Conservation (phyloP, 139 green algal species). For the Coccomyxa sp. region DNA sequence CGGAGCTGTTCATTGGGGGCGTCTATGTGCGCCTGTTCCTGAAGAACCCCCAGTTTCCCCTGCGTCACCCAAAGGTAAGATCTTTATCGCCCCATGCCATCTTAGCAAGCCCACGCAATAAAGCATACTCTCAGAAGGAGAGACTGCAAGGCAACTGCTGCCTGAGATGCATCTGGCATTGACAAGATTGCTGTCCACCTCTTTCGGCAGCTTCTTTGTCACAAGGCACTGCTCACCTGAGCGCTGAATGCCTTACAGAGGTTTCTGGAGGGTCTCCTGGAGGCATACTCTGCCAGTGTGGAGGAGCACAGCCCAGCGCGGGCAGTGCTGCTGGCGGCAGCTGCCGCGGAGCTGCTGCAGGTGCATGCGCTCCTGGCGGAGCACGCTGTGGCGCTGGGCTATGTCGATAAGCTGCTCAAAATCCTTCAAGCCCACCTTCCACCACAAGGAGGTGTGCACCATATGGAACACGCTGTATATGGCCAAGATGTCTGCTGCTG, state of each 20-base stretch:
- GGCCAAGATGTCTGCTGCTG: no score
- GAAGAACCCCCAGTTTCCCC: constrained; percentile 70
- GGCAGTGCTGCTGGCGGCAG: constrained; percentile 60
- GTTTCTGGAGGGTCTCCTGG: constrained; percentile 63
- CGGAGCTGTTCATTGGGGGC: constrained; percentile 75
- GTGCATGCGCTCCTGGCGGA: constrained; percentile 59
- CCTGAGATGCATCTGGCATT: no score
- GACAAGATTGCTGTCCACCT: no score
- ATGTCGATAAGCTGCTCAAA: constrained; percentile 50
- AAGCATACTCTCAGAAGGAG: no score
- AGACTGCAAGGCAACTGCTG: no score
- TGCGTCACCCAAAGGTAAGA: constrained; percentile 53
- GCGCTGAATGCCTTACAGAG: constrained; percentile 1
- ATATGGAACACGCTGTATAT: no score
- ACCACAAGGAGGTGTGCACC: no score
- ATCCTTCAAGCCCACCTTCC: constrained; percentile 32
- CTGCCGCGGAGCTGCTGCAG: constrained; percentile 59
- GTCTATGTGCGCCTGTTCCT: constrained; percentile 91
- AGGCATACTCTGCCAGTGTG: constrained; percentile 38
- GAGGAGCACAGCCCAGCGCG: not conserved
- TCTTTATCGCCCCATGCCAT: not conserved
- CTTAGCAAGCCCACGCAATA: no score
- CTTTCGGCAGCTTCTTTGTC: no score
- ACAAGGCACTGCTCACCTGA: not conserved
- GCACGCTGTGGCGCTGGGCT: constrained; percentile 59